These are phyloP conservation scores for Phoma sp. DNA, from an alignment of 2,329 filamentous ascomycete species.

Conservation along the genomic window DNA sequence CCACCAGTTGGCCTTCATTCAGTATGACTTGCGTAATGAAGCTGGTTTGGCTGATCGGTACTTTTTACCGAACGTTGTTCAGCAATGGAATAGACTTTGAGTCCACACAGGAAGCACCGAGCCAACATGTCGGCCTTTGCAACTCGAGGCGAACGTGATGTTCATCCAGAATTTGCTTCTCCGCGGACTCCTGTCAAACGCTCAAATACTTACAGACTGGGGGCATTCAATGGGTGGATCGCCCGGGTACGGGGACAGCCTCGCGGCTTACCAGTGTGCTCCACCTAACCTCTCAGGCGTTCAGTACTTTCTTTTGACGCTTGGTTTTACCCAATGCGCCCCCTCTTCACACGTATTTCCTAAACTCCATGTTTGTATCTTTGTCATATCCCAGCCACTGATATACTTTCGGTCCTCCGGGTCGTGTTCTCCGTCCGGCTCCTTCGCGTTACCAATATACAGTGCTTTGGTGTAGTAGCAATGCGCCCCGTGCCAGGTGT, in stretches of 20 bases:
- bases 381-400: slow-evolving; percentile 38
- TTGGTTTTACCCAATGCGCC: slow-evolving; percentile 20
- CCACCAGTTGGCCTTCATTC: not conserved
- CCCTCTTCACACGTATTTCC: slow-evolving; percentile 21
- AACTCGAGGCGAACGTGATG: not conserved
- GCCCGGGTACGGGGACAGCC: not conserved
- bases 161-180: no score
- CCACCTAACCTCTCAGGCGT: not conserved
- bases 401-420: slow-evolving; percentile 24
- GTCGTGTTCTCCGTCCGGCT: slow-evolving; percentile 24
- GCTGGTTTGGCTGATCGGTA: not conserved
- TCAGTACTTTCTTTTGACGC: slow-evolving; percentile 15
- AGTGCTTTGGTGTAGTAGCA: slow-evolving; percentile 31
- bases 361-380: slow-evolving; percentile 26
- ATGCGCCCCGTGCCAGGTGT: slow-evolving; percentile 26
- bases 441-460: slow-evolving; percentile 22
- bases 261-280: not conserved
- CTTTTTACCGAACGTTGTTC: not conserved
- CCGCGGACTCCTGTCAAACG: not conserved
- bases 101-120: not conserved
- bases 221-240: not conserved
- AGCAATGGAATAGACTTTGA: not conserved
- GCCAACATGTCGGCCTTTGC: not conserved
- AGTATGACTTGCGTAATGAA: not conserved
- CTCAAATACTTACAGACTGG: not conserved